Conservation (phyloP, 208 protist genomes). For the Wallacemonas sp. region DNA sequence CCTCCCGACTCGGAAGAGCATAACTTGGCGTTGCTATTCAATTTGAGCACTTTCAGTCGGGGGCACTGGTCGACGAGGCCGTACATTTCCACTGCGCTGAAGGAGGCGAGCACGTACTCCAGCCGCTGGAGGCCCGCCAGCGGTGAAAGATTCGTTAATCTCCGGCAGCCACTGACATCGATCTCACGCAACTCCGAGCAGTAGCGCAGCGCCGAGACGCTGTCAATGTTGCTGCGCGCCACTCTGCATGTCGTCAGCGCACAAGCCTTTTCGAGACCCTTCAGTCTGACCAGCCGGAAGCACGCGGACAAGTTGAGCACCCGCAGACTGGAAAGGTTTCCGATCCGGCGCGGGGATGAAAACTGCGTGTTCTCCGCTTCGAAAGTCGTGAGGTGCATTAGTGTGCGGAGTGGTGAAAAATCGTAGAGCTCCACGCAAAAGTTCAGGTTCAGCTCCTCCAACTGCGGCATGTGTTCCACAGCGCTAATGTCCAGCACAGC, state of each 20-base stretch:
- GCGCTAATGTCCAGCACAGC: slow-evolving; percentile 1
- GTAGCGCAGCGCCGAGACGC: background rate
- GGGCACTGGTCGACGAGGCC: background rate
- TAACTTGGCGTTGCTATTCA: background rate
- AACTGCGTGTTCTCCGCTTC: background rate
- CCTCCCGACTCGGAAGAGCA: too few species aligned
- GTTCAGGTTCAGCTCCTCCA: background rate
- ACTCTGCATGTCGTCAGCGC: too few species aligned
- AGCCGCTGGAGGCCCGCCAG: background rate
- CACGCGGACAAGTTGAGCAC: background rate
- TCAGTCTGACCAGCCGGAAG: too few species aligned
- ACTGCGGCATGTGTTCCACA: background rate
- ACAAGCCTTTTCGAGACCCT: too few species aligned
- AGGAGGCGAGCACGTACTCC: background rate
- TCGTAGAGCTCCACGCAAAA: background rate
- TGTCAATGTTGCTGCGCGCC: too few species aligned
- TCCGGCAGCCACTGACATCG: background rate
- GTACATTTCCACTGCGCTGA: background rate
- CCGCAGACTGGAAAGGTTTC: background rate
- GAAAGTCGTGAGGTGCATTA: background rate
- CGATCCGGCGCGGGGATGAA: background rate
- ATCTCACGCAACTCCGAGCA: background rate
- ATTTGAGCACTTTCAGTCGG: background rate
- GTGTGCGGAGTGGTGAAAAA: background rate
- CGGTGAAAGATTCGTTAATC: background rate